phyloP scores from a whole-genome alignment of 129 eudicot species.

The Flaveria ramosissima region DNA sequence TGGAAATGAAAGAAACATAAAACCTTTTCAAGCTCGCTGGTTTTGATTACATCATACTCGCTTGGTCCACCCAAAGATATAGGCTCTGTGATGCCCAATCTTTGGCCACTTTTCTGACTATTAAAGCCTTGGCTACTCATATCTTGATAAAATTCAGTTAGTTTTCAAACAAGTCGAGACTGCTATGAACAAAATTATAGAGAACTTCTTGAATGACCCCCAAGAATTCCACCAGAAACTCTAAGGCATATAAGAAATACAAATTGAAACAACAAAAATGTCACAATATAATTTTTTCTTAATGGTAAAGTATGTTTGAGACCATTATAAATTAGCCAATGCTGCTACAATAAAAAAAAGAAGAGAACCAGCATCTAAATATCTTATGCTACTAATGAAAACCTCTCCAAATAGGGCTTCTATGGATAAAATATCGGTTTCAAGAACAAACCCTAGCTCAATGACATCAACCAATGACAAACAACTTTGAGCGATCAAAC shows the following conservation, averaged over 20 bases:
- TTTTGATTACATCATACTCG: constrained; percentile 71
- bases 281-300: constrained; percentile 35
- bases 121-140: constrained; percentile 54
- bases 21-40: constrained; percentile 86
- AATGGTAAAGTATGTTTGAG: constrained; percentile 30
- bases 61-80: constrained; percentile 86
- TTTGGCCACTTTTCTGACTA: constrained; percentile 43
- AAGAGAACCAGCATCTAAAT: not conserved
- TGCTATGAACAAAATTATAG: constrained; percentile 21
- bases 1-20: not conserved
- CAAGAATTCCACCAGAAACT: constrained; percentile 35
- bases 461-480: constrained; percentile 12
- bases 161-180: constrained; percentile 8
- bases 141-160: constrained; percentile 17
- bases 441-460: constrained; percentile 38
- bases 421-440: not conserved
- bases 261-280: constrained; percentile 30
- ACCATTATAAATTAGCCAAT: constrained; percentile 38
- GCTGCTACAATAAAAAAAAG: constrained; percentile 16
- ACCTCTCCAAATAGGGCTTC: constrained; percentile 20
- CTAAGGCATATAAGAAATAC: constrained; percentile 22
- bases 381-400: not conserved
- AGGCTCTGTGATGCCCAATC: constrained; percentile 77
- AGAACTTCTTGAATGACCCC: constrained; percentile 22
- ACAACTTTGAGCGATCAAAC: constrained; percentile 17